Base-by-base conservation (phyloP, 2,329 filamentous ascomycete species). In the Penicillium sp. region DNA sequence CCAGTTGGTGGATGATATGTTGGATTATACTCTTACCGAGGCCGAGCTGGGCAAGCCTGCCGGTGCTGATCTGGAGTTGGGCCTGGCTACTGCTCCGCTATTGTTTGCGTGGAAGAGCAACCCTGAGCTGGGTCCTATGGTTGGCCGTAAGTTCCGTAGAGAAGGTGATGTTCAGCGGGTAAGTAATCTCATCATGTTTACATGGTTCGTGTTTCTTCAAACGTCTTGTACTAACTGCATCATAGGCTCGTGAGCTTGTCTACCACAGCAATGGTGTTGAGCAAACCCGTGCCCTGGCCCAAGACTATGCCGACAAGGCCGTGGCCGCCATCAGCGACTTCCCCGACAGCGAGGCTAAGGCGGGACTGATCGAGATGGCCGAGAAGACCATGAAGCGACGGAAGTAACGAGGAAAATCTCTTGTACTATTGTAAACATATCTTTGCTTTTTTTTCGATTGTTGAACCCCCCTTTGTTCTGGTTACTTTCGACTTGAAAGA, bases 1-100 rank as follows among this genome's bases (percentile, higher is more conserved):
- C 81, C 95, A 99, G 83, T 85, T 99, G 10, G 94, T 99, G 17
- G 95, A 99, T 75, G 95, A 99, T 76, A 91, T 99, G 90, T 84
- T 99, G 71, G 95, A 99, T 78, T 99, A 98, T 77, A 98, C 95
- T 0, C 87, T 92, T 64, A 92, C 86, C 58, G 92, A 89, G 45
- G 85, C 87, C 62, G 93, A 97, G 76, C 82, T 99, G 45, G 95
- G 95, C 26, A 99, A 99, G 80, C 95, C 95, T 2, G 92, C 94
- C 5, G 95, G 94, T 44, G 95, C 95, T 33, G 95, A 99, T 79
- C 79, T 99, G 65, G 92, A 98, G 79, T 82, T 99, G 33, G 95
- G 95, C 4, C 84, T 99, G 60, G 95, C 95, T 47, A 99, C 95
- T 13, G 95, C 95, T 13, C 95, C 95, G 17, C 81, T 99, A 66